Base-by-base conservation (phyloP, 169 alveolate species). In the Sarcocystis neurona region DNA sequence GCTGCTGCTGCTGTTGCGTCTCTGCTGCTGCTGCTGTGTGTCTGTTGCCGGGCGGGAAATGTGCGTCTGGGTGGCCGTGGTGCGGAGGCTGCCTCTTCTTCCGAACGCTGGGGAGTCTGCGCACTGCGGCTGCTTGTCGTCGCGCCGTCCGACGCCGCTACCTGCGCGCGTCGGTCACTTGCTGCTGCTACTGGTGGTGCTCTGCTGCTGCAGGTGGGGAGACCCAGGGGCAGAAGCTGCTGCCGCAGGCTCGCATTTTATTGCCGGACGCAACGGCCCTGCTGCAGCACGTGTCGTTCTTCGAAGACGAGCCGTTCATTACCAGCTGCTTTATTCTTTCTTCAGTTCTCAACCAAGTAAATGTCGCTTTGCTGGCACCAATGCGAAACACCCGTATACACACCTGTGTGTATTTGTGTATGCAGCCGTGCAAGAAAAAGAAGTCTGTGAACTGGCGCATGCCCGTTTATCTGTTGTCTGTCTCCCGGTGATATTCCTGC, bases 231-330 rank as follows among this genome's bases (percentile, higher is more conserved):
- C 18, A 72, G 39, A 66, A 10, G 23, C 2, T 66, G 78, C 78
- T 32, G 43, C 44, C 78, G 23, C 44, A 82, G 20, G 88, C 56
- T 23, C 58, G 88, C 27, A 10, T 82, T 10, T 47, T 82, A 0
- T 27, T 84, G 50, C 82, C 46, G 47, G 89, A 84, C 60, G 43
- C 89, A 32, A 15, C 12, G 23, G 56, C 34, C n/a, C 47, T 43
- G n/a, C 72, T 84, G 72, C 70, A 34, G 34, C 56, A 56, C 70
- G 32, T 84, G 56, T 80, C 63, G 30, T 84, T 84, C 60, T 68
- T 84, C 43, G 41, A 44, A 46, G 82, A 60, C 41, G 89, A 84
- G 56, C 74, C 89, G 6, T 66, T 72, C 89, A 41, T 68, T 34
- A 41, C n/a, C 68, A 84, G 68, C 82, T 60, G 78, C 70, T 39